phyloP scores from a whole-genome alignment of 2,329 filamentous ascomycete genomes.

The Colletotrichum lentis region DNA sequence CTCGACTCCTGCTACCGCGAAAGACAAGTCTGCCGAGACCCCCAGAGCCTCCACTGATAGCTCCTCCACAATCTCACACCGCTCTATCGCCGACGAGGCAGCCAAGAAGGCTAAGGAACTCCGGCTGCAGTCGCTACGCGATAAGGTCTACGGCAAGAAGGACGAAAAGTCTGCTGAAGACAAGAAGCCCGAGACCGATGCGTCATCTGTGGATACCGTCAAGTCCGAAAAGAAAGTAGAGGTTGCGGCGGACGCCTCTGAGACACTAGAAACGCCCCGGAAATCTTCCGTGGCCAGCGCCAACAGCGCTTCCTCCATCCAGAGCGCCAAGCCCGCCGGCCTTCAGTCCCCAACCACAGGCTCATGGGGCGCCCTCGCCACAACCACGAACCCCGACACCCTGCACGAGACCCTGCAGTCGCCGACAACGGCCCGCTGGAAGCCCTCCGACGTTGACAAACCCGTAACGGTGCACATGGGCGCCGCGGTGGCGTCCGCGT shows the following conservation, averaged over 20 bases:
- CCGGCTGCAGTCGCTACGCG: slow-evolving; percentile 61
- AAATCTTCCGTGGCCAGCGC: slow-evolving; percentile 24
- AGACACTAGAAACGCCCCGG: slow-evolving; percentile 26
- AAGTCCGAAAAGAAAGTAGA: slow-evolving; percentile 30
- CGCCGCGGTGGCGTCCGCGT: slow-evolving; percentile 46
- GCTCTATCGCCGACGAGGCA: slow-evolving; percentile 70
- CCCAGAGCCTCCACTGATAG: slow-evolving; percentile 30
- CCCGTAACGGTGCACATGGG: slow-evolving; percentile 46
- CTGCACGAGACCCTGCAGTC: slow-evolving; percentile 52
- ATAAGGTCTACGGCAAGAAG: slow-evolving; percentile 63
- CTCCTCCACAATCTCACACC: slow-evolving; percentile 54
- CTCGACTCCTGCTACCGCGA: slow-evolving; percentile 19
- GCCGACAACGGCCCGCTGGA: slow-evolving; percentile 55
- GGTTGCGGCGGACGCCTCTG: slow-evolving; percentile 2
- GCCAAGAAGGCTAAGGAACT: slow-evolving; percentile 70
- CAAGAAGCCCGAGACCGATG: slow-evolving; percentile 35
- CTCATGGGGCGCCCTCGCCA: slow-evolving; percentile 50
- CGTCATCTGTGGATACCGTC: slow-evolving; percentile 8
- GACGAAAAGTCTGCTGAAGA: slow-evolving; percentile 38
- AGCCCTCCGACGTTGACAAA: slow-evolving; percentile 43
- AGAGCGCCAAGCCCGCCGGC: slow-evolving; percentile 41
- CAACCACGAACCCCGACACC: slow-evolving; percentile 38
- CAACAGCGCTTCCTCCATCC: slow-evolving; percentile 9
- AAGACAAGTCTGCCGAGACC: slow-evolving; percentile 43
- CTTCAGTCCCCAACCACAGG: slow-evolving; percentile 57